A percentile compares a stretch with the other conserved stretches of the same genome.
These are phyloP conservation scores for Tilletia horrida DNA, from an alignment of 1,284 basidiomycete genomes.

Conservation along the genomic window DNA sequence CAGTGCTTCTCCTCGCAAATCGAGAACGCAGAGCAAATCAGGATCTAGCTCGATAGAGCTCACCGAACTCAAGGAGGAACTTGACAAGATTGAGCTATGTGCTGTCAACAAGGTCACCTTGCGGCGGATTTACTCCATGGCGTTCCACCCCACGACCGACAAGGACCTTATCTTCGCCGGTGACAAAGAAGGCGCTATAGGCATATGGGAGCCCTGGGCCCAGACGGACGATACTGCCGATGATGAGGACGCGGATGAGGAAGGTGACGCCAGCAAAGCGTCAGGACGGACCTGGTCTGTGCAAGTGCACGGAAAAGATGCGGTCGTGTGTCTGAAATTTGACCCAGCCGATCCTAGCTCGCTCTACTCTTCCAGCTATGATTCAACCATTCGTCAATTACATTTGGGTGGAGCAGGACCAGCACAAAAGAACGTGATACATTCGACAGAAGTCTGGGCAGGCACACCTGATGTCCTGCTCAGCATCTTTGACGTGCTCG, in stretches of 20 bases:
- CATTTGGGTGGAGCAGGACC: slow-evolving; percentile 29
- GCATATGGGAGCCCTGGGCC: slow-evolving; percentile 47
- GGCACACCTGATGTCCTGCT: slow-evolving; percentile 42
- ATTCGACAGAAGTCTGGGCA: slow-evolving; percentile 36
- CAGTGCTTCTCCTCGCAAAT: neutral
- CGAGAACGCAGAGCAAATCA: slow-evolving; percentile 7
- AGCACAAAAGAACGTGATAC: neutral
- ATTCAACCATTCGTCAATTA: slow-evolving; percentile 44
- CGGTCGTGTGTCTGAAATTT: slow-evolving; percentile 49
- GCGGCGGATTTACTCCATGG: slow-evolving; percentile 46
- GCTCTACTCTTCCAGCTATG: slow-evolving; percentile 46
- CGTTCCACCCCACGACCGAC: slow-evolving; percentile 42
- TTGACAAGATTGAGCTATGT: slow-evolving; percentile 43
- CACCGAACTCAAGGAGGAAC: slow-evolving; percentile 31
- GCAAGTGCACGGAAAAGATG: slow-evolving; percentile 42
- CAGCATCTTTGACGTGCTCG: slow-evolving; percentile 49
- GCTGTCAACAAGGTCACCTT: slow-evolving; percentile 39
- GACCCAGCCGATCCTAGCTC: slow-evolving; percentile 39
- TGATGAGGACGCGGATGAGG: slow-evolving; percentile 20
- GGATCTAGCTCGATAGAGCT: slow-evolving; percentile 19
- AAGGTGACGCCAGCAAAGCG: slow-evolving; percentile 18
- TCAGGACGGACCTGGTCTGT: slow-evolving; percentile 38
- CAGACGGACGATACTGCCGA: slow-evolving; percentile 17
- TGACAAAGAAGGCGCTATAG: slow-evolving; percentile 49
- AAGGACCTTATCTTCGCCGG: slow-evolving; percentile 50